These are phyloP conservation scores for Limnanthes douglasii DNA, from an alignment of 345 rosid species.

Conservation along the genomic window DNA sequence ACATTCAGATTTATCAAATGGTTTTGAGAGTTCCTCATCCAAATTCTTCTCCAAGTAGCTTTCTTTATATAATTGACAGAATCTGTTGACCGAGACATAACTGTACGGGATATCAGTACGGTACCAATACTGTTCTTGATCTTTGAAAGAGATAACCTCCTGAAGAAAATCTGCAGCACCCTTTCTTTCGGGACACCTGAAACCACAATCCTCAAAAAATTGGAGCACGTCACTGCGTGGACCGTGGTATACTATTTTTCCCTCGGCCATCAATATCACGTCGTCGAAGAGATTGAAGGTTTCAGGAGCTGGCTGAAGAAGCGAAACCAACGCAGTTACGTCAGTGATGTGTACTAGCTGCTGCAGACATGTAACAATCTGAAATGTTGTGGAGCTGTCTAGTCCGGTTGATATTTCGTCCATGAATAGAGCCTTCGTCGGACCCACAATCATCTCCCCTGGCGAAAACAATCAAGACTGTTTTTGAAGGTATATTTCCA, in stretches of 20 bases:
- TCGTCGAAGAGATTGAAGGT: conserved; percentile 46
- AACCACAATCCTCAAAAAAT: conserved; percentile 39
- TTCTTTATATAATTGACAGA: conserved; percentile 21
- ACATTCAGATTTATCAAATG: conserved; percentile 13
- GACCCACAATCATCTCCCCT: conserved; percentile 49
- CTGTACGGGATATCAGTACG: conserved; percentile 15
- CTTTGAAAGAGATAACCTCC: conserved; percentile 39
- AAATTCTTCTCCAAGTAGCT: conserved; percentile 12
- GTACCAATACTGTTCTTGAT: conserved; percentile 42
- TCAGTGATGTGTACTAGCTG: conserved; percentile 28
- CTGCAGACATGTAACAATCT: conserved; percentile 31
- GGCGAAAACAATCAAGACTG: not conserved
- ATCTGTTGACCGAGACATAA: conserved; percentile 21
- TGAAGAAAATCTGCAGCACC: conserved; percentile 40
- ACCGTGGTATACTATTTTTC: conserved; percentile 35
- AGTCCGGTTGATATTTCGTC: conserved; percentile 48
- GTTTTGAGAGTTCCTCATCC: conserved; percentile 17
- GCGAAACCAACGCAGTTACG: conserved; percentile 32
- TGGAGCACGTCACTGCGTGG: conserved; percentile 22
- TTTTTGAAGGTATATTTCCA: no score
- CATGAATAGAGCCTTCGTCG: conserved; percentile 35
- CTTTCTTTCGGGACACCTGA: conserved; percentile 39
- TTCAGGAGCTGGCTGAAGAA: conserved; percentile 56
- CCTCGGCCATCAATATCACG: conserved; percentile 38
- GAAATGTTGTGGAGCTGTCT: conserved; percentile 50